Base-by-base conservation (phyloP, 2,329 filamentous ascomycete genomes). In the Dactylellina haptotyla region DNA sequence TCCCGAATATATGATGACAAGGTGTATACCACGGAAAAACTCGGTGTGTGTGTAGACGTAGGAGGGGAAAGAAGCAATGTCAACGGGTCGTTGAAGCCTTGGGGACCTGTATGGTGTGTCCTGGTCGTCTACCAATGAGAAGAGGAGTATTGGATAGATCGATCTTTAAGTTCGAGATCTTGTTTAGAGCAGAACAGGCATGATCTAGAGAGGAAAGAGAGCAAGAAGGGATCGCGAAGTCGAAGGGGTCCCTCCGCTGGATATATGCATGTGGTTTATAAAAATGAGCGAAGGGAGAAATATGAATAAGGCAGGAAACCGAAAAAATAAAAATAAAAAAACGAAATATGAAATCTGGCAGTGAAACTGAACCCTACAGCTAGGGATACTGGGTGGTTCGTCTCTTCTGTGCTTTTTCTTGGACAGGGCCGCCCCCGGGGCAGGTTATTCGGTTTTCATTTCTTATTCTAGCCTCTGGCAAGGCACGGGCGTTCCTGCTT, bases 201-300 rank as follows among this genome's bases (percentile, higher is more conserved):
- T 59, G 34, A n/a, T 53, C 51, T 16, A 51, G 28, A 41, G 28
- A 57, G 50, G 46, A 51, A n/a, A 14, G 64, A 48, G 48, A 37
- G 18, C 32, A 61, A 57, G 50, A 48, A 63, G 50, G 46, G 65
- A 62, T 62, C 48, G 56, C 57, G 66, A 51, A 23, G 37, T 37
- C 39, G 53, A 50, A 65, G 59, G 54, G 64, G 53, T 16, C 51
- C n/a, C 30, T 30, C 39, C 16, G 61, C 50, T 65, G 39, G 46
- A 34, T 61, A 57, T 50, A 61, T 63, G 66, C 51, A 57, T 72
- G 51, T 50, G 53, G 51, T 59, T n/a, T 66, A 73, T 57, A 72
- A 46, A 65, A 50, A 28, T 20, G 37, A 65, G 51, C 41, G 18
- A 41, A 37, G 39, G 48, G 39, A 59, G 23, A 54, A 23, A 3